These are phyloP conservation scores for Calycina marina DNA, from an alignment of 2,329 filamentous ascomycete genomes.

Conservation along the genomic window DNA sequence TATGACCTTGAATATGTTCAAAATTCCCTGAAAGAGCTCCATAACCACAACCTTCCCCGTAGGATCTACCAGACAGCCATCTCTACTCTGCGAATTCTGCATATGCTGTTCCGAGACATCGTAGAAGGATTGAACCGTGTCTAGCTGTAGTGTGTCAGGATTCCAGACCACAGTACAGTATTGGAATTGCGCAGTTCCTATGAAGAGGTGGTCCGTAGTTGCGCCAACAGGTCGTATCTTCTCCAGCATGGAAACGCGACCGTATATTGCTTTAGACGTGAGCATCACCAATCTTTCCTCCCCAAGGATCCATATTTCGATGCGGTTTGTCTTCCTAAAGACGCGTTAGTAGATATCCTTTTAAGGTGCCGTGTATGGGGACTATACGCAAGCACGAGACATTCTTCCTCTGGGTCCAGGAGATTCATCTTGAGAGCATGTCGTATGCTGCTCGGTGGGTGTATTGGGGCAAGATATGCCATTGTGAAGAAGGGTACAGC, in stretches of 20 bases:
- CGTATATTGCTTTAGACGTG: conserved; percentile 62
- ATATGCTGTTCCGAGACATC: conserved; percentile 44
- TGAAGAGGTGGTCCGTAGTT: conserved; percentile 70
- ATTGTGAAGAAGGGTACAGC: too few species aligned
- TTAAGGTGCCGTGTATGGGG: conserved; percentile 1
- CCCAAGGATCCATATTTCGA: conserved; percentile 67
- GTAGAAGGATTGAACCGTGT: conserved; percentile 33
- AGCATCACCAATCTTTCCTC: conserved; percentile 50
- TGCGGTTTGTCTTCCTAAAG: conserved; percentile 62
- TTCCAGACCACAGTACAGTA: conserved; percentile 91
- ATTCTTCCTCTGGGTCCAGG: conserved; percentile 59
- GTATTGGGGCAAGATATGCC: conserved; percentile 91
- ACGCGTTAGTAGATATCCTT: conserved; percentile 9
- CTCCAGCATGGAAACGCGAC: conserved; percentile 74
- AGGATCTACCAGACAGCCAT: conserved; percentile 74
- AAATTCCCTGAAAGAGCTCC: conserved; percentile 53
- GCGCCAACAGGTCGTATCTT: conserved; percentile 63
- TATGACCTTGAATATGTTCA: conserved; percentile 48
- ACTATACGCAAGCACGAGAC: conserved; percentile 73
- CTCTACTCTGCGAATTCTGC: conserved; percentile 69
- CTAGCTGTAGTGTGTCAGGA: conserved; percentile 32
- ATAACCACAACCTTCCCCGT: conserved; percentile 53
- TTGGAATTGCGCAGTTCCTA: conserved; percentile 78
- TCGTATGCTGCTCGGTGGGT: conserved; percentile 78
- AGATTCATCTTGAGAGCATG: conserved; percentile 76